Base-by-base conservation (phyloP, 345 rosid species). In the Citrus medica region DNA sequence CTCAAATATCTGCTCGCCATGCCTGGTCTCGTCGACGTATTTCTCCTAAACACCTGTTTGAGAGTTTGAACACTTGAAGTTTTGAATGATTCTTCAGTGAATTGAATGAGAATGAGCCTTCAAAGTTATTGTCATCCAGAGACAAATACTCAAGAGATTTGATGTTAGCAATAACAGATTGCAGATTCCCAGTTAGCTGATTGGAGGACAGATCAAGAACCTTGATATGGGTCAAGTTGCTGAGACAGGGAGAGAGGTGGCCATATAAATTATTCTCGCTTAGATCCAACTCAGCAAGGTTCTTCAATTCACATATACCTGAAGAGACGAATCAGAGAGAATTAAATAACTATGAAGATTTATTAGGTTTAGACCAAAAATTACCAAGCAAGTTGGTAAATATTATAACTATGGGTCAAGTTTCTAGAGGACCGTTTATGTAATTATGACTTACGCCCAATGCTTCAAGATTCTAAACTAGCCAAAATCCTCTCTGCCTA, bases 221-320 rank as follows among this genome's bases (percentile, higher is more conserved):
- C 9, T 6, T 42, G 21, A 81, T 78, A 12, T 71, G 46, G 59
- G 84, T 46, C 30, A 81, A 59, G 14, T 84, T 78, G 27, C 42
- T n/a, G 1, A 78, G 33, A 66, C 78, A 60, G 1, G 6, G 12
- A 21, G 82, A 6, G 19, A 61, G 28, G 14, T 25, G 33, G 17
- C 66, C 35, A 61, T 61, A 5, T 10, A 61, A 61, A 25, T 27
- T 61, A 27, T 61, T 61, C 16, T 2, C 0, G 16, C 66, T 61
- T 1, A 61, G 66, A 9, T 27, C 33, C 33, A 61, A 61, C 19
- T 25, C 35, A 27, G 0, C 35, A 3, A 30, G 69, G 1, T 32
- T 17, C n/a, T 16, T 32, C 22, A 65, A 32, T 7, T 65, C 42
- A 30, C 38, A 65, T 16, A 65, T 4, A 19, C 69, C 42, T 65